Conservation (phyloP, 148 eudicot genomes). For the Rheum nobile region DNA sequence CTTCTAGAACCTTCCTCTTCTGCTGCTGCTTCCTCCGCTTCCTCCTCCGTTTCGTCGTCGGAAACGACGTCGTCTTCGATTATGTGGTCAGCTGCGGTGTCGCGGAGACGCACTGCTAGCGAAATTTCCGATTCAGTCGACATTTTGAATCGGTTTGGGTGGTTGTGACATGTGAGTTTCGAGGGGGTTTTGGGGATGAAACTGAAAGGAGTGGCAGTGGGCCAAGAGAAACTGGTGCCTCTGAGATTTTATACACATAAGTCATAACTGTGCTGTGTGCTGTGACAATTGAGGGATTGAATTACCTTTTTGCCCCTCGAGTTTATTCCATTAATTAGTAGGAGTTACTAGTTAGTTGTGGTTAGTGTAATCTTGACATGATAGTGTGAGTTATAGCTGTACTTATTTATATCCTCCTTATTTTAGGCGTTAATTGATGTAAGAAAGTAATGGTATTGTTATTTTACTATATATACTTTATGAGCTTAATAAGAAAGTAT, state of each 20-base stretch:
- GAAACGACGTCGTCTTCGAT: background rate
- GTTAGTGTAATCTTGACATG: background rate
- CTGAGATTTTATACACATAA: background rate
- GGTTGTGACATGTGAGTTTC: background rate
- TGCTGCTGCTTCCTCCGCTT: background rate
- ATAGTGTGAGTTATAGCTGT: background rate
- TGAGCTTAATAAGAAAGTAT: no score
- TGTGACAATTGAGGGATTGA: background rate
- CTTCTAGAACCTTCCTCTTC: background rate
- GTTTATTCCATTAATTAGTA: no score
- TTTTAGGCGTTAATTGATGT: background rate
- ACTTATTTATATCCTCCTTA: background rate
- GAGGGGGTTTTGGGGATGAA: background rate
- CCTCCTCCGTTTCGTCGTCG: background rate
- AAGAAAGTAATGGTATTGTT: background rate
- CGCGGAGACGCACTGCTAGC: background rate
- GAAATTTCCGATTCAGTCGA: slow-evolving; percentile 1
- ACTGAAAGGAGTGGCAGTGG: slow-evolving; percentile 2
- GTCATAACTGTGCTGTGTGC: no score
- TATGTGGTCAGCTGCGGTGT: background rate
- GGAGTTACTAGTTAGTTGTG: no score
- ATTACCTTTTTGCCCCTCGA: background rate
- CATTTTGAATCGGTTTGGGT: background rate
- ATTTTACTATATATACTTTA: background rate
- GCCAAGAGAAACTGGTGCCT: background rate